Base-by-base conservation (phyloP, 495 filamentous ascomycete species). In the Trichocladium antarcticum region DNA sequence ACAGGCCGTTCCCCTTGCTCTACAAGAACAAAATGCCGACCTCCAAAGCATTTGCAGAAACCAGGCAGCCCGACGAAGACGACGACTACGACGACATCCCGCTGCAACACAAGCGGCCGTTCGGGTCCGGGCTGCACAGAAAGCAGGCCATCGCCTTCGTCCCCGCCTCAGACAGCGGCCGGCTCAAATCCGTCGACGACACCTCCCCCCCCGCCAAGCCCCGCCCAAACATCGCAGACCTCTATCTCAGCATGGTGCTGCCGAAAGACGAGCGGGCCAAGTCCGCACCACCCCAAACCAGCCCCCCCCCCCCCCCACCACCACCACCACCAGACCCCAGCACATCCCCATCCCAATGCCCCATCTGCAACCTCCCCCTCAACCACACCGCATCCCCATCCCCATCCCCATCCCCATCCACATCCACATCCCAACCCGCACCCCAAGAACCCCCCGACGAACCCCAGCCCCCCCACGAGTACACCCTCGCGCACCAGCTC, bases 401-500 rank as follows among this genome's bases (percentile, higher is more conserved):
- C 57, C 74, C 87, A 95, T 57, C 88, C 86, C 0, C 79, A 89
- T 55, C 87, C 89, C 1, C 90, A 89, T 27, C 14, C 19, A 19
- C 42, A 15, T 27, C 42, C 1, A 16, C 42, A 6, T 32, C 52
- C 27, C 35, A 46, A 10, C 46, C 60, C 37, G 51, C 51, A 19
- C 68, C 72, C 1, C 89, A 95, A 61, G 77, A 84, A 64, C 74
- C 76, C 6, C 84, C 82, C 11, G 72, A 92, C 49, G 82, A 83
- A 0, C 89, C 95, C 57, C 89, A 95, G 70, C 69, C 51, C 21
- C 68, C 72, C 1, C 89, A 95, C 62, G 77, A 84, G 64, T 74
- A 76, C 6, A 84, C 82, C 11, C 72, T 93, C 49, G 82, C 84
- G 0, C 89, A 96, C 57, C 89, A 95, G 70, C 69, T 87, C 37